A percentile compares a stretch with the other conserved stretches of the same genome.
Conservation (phyloP, 2,329 filamentous ascomycete species). For the Cadophora luteo-olivacea region DNA sequence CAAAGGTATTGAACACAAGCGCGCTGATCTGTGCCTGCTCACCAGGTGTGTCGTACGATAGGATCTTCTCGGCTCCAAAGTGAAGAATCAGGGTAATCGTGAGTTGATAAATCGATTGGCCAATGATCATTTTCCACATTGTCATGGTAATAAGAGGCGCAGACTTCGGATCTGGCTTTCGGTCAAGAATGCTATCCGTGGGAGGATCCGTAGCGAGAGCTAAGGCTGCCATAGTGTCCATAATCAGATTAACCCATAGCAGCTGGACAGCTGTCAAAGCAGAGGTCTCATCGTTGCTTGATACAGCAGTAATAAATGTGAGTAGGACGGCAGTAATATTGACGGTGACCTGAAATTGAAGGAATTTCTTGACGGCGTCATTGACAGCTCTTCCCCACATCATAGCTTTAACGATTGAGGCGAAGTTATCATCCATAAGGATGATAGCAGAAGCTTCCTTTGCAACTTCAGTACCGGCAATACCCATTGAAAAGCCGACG, state of each 20-base stretch:
- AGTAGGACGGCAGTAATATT: slow-evolving; percentile 83
- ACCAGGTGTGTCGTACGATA: slow-evolving; percentile 60
- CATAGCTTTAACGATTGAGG: slow-evolving; percentile 66
- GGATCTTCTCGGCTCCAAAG: slow-evolving; percentile 70
- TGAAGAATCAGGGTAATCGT: slow-evolving; percentile 80
- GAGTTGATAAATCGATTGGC: slow-evolving; percentile 89
- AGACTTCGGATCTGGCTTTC: slow-evolving; percentile 77
- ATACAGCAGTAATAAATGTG: slow-evolving; percentile 79
- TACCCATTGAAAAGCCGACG: slow-evolving; percentile 73
- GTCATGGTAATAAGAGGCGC: slow-evolving; percentile 81
- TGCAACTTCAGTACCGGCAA: slow-evolving; percentile 68
- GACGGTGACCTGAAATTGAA: slow-evolving; percentile 70
- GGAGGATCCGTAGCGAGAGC: slow-evolving; percentile 79
- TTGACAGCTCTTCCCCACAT: slow-evolving; percentile 67
- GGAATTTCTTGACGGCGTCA: slow-evolving; percentile 59
- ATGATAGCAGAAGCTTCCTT: slow-evolving; percentile 68
- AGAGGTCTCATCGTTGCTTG: slow-evolving; percentile 65
- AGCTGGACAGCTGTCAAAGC: slow-evolving; percentile 81
- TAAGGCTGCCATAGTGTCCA: slow-evolving; percentile 84
- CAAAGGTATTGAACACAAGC: slow-evolving; percentile 96
- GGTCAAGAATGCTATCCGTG: slow-evolving; percentile 69
- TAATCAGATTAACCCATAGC: slow-evolving; percentile 85
- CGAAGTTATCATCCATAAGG: slow-evolving; percentile 67
- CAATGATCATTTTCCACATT: slow-evolving; percentile 99
- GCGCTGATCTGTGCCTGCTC: slow-evolving; percentile 67